A percentile compares a stretch with the other conserved stretches of the same genome.
These are phyloP conservation scores for Physaria fendleri DNA, from an alignment of 345 rosid genomes.

Conservation along the genomic window DNA sequence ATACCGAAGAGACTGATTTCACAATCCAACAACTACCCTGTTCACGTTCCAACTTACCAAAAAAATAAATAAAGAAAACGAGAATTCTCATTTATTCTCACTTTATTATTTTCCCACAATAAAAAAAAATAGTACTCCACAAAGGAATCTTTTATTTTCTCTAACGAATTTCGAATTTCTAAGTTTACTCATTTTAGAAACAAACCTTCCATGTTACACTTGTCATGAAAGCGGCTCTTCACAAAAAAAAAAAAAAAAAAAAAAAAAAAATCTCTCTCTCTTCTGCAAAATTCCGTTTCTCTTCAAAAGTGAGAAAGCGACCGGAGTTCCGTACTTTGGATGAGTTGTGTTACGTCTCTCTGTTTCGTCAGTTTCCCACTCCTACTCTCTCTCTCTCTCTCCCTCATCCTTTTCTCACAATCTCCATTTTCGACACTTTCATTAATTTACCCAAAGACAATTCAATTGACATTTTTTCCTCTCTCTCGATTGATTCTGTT, in stretches of 20 bases:
- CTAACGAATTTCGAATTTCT: no score
- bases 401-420: slow-evolving; percentile 7
- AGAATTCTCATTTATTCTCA: no score
- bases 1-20: slow-evolving; percentile 28
- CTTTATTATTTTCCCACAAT: no score
- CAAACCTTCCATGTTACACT: no score
- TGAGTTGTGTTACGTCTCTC: slow-evolving; percentile 29
- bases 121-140: no score
- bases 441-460: slow-evolving; percentile 16
- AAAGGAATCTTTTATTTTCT: no score
- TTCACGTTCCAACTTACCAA: no score
- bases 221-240: no score
- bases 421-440: slow-evolving; percentile 19
- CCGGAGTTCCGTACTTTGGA: slow-evolving; percentile 33
- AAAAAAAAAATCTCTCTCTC: no score
- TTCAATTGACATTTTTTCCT: neutral
- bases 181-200: no score
- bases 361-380: slow-evolving; percentile 27
- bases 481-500: slow-evolving; percentile 15
- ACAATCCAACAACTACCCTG: slow-evolving; percentile 28
- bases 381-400: neutral
- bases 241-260: no score
- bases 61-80: no score
- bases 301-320: slow-evolving; percentile 28
- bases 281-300: slow-evolving; percentile 22